Evolutionary conservation across 495 filamentous ascomycete species (phyloP).

Genomic region (Trichocladium uniseriatum): DNA sequence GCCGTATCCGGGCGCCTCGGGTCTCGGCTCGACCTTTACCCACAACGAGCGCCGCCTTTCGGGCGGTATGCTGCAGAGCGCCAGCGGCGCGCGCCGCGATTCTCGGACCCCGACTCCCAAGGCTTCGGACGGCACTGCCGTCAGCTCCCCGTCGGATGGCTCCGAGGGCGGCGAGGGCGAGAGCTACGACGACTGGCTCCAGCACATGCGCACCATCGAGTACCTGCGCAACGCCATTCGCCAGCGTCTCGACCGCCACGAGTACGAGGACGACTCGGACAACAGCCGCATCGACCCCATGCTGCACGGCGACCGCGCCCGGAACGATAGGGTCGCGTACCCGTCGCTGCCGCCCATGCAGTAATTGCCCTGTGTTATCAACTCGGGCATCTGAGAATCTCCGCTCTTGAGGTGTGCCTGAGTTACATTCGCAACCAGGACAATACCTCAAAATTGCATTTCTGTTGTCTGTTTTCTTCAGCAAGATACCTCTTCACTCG

Average conservation of each 20-base stretch:
- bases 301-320: constrained; percentile 8
- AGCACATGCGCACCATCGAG: constrained; percentile 75
- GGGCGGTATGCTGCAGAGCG: constrained; percentile 76
- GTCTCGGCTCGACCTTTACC: constrained; percentile 74
- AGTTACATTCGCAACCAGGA: background rate
- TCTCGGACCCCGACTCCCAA: constrained; percentile 45
- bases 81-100: constrained; percentile 37
- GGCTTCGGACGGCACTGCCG: constrained; percentile 30
- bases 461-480: background rate
- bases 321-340: constrained; percentile 1
- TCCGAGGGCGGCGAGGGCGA: constrained; percentile 37
- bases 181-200: constrained; percentile 67
- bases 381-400: no score
- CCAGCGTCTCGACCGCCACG: constrained; percentile 51
- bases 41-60: constrained; percentile 73
- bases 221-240: constrained; percentile 59
- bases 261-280: constrained; percentile 44
- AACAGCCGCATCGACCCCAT: constrained; percentile 25
- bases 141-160: constrained; percentile 37
- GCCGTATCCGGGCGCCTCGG: constrained; percentile 64
- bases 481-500: background rate
- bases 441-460: background rate
- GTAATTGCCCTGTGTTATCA: background rate
- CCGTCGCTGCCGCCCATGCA: constrained; percentile 10
- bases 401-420: background rate